Percentiles rank a stretch among this genome's conserved stretches.
Evolutionary conservation across 2,329 filamentous ascomycete species (phyloP).

Genomic region (Elsinoe arachidis): DNA sequence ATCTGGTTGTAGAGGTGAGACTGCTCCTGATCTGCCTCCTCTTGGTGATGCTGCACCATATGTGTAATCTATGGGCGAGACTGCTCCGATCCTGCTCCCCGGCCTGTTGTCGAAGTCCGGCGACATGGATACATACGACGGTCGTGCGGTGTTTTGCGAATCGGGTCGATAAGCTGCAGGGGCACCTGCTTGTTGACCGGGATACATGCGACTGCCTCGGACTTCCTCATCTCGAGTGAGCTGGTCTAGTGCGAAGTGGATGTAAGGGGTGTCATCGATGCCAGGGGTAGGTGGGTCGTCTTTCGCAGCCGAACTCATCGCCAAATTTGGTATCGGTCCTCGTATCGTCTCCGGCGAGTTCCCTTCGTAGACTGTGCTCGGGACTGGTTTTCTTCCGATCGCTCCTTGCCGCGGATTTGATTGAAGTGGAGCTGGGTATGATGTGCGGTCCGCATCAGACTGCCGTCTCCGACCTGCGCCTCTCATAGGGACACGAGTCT

Average conservation of each 20-base stretch:
- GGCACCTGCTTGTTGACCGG: conserved; percentile 31
- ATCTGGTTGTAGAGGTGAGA: conserved; percentile 1
- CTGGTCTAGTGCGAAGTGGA: conserved; percentile 82
- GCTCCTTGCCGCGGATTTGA: conserved; percentile 11
- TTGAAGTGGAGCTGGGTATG: conserved; percentile 15
- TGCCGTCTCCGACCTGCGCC: conserved; percentile 24
- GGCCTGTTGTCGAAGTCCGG: conserved; percentile 1
- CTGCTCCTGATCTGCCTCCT: background rate
- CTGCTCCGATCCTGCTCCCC: conserved; percentile 3
- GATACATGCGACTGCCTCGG: conserved; percentile 45
- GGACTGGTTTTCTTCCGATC: conserved; percentile 28
- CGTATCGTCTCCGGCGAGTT: conserved; percentile 13
- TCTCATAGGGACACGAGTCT: conserved; percentile 25
- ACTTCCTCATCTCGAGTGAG: conserved; percentile 66
- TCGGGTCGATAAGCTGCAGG: background rate
- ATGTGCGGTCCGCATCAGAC: conserved; percentile 9
- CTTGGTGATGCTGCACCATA: background rate
- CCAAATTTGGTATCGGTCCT: background rate
- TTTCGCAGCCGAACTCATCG: conserved; percentile 24
- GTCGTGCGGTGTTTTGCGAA: conserved; percentile 8
- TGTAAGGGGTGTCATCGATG: conserved; percentile 76
- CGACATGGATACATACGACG: conserved; percentile 2
- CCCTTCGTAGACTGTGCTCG: conserved; percentile 23
- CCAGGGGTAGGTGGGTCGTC: conserved; percentile 56
- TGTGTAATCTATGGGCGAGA: conserved; percentile 4